These are phyloP conservation scores for Microdochium nivale DNA, from an alignment of 2,329 filamentous ascomycete species.

Conservation along the genomic window DNA sequence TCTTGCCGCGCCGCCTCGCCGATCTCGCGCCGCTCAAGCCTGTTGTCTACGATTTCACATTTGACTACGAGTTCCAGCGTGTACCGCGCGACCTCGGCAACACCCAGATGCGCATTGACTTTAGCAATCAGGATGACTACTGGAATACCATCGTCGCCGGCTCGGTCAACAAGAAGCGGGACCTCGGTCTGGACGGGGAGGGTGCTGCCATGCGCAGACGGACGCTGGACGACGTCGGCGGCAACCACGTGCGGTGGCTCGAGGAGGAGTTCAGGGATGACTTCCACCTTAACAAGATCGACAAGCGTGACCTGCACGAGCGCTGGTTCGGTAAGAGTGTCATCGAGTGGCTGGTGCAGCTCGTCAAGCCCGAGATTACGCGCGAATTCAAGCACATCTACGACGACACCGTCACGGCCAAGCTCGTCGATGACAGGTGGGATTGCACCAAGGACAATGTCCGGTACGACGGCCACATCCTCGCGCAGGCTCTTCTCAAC, in stretches of 20 bases:
- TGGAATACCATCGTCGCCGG: slow-evolving; percentile 22
- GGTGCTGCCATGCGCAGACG: slow-evolving; percentile 15
- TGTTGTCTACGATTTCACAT: slow-evolving; percentile 25
- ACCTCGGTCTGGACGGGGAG: background rate
- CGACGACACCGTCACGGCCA: slow-evolving; percentile 13
- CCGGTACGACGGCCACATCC: slow-evolving; percentile 8
- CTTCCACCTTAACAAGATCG: slow-evolving; percentile 16
- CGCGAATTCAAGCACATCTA: slow-evolving; percentile 14
- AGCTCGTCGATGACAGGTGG: slow-evolving; percentile 13
- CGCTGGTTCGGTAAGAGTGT: slow-evolving; percentile 24
- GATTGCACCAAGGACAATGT: slow-evolving; percentile 6
- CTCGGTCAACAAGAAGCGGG: slow-evolving; percentile 12
- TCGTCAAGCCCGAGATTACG: slow-evolving; percentile 15
- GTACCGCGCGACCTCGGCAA: slow-evolving; percentile 21
- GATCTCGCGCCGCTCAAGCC: slow-evolving; percentile 2
- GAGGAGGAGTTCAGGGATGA: slow-evolving; percentile 28
- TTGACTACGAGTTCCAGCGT: slow-evolving; percentile 28
- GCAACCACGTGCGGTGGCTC: slow-evolving; percentile 25
- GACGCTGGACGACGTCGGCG: slow-evolving; percentile 15
- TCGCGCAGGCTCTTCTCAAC: slow-evolving; percentile 11
- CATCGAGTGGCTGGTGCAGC: slow-evolving; percentile 18
- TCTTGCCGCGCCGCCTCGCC: slow-evolving; percentile 12
- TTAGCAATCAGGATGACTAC: slow-evolving; percentile 25
- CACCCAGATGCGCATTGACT: slow-evolving; percentile 29
- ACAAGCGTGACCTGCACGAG: slow-evolving; percentile 20